Evolutionary conservation across 2,329 filamentous ascomycete species (phyloP).

Genomic region (Pleoardoris graminearum): DNA sequence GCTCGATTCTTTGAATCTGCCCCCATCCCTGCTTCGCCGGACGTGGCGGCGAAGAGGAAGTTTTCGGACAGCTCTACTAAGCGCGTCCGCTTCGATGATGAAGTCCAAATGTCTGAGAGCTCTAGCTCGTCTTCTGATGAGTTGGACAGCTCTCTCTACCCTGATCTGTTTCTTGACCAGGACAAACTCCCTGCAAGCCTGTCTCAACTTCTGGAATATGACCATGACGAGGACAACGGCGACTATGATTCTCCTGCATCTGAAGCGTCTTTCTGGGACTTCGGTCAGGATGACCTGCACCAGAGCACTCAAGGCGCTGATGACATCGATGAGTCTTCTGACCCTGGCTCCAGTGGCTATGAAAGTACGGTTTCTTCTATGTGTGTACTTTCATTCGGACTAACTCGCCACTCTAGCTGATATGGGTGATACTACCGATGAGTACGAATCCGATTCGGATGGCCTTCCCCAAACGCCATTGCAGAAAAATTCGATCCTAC

Average conservation of each 20-base stretch:
- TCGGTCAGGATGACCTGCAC: constrained; percentile 54
- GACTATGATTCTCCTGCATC: constrained; percentile 50
- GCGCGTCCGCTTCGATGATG: constrained; percentile 73
- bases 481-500: constrained; percentile 50
- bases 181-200: constrained; percentile 72
- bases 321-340: constrained; percentile 49
- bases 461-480: constrained; percentile 52
- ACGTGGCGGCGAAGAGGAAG: constrained; percentile 38
- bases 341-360: constrained; percentile 58
- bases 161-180: constrained; percentile 78
- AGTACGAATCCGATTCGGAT: constrained; percentile 53
- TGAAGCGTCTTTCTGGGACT: constrained; percentile 65
- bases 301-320: constrained; percentile 38
- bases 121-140: constrained; percentile 52
- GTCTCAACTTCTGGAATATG: constrained; percentile 71
- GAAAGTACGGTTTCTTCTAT: constrained; percentile 56
- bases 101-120: constrained; percentile 67
- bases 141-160: constrained; percentile 69
- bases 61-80: constrained; percentile 52
- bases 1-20: constrained; percentile 46
- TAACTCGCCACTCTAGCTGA: constrained; percentile 57
- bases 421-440: constrained; percentile 64
- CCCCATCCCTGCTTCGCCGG: constrained; percentile 47
- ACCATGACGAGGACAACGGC: constrained; percentile 47
- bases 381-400: constrained; percentile 37